Evolutionary conservation across 805 yeast genomes (phyloP), one percentile per base, ranked within the genome.

Genomic region (Wickerhamiella hasegawae): DNA sequence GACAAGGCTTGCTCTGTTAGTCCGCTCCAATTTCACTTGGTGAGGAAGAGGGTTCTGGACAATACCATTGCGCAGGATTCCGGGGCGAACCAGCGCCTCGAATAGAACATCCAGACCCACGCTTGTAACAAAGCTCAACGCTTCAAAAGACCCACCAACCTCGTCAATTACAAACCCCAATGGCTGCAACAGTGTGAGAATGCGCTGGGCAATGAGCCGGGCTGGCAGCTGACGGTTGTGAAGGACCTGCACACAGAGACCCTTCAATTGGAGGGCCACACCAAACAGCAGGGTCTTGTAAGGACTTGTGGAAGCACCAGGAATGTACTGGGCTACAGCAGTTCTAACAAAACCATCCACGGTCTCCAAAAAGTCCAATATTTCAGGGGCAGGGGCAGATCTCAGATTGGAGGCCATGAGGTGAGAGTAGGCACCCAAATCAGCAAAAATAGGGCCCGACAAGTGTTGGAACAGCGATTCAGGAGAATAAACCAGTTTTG

Each of bases 341-440:
- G 36, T 31, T 4, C 41, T 36, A 15, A 38, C 38, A 22, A 34
- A 42, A 2, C 30, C 10, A 17, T 38, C 37, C 2, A 29, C 25
- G 12, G 33, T 29, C 11, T 25, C 36, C 6, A 40, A 12, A 27
- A 20, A 42, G 9, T 21, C 19, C 18, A 16, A 11, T 3, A 33
- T 16, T 1, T 26, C 19, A 4, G 36, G 37, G 5, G 30, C 19
- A 10, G 18, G 30, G n/a, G 14, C 30, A 6, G 11, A 14, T 10
- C 14, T 18, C 30, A 28, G 17, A 12, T 6, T 6, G 30, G 9
- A 16, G 12, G 17, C 18, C 11, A 28, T 11, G 1, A 44, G 40
- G 12, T 42, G 37, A 37, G 46, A 42, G 42, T 41, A 45, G 14
- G 42, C 36, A 6, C 49, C 49, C n/a, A 42, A 32, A 4, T 44